A percentile compares a stretch with the other conserved stretches of the same genome.
These are phyloP conservation scores for Nemania diffusa DNA, from an alignment of 2,329 filamentous ascomycete genomes.

Conservation along the genomic window DNA sequence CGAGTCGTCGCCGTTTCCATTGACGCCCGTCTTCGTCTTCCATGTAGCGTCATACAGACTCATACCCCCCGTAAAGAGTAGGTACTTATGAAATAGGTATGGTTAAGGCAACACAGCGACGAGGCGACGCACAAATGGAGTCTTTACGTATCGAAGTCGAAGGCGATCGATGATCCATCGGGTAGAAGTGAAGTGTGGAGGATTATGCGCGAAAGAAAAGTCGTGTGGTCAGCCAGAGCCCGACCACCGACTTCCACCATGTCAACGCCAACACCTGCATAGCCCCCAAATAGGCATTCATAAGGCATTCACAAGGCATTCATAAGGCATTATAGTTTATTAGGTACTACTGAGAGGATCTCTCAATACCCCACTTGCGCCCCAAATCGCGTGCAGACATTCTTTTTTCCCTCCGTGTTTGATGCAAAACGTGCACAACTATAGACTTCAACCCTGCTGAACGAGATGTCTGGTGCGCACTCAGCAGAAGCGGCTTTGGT, in stretches of 20 bases:
- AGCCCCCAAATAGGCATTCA: not conserved
- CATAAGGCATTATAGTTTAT: no score
- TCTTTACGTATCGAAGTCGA: not conserved
- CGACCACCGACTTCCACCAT: not conserved
- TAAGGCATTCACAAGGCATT: no score
- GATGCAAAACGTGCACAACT: not conserved
- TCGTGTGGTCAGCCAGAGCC: not conserved
- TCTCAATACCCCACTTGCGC: not conserved
- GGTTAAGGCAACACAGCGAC: not conserved
- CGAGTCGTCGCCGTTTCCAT: conserved; percentile 17
- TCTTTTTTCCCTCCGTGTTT: not conserved
- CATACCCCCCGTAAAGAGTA: not conserved
- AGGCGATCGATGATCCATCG: not conserved
- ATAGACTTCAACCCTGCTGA: not conserved
- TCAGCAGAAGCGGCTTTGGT: conserved; percentile 4
- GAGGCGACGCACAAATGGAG: not conserved
- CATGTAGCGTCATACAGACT: conserved; percentile 8
- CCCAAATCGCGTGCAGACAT: not conserved
- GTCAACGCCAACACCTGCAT: not conserved
- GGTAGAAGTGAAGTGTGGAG: not conserved
- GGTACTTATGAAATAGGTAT: not conserved
- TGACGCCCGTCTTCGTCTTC: conserved; percentile 11
- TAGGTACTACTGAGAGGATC: not conserved
- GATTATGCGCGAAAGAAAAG: not conserved
- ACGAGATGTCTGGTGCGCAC: not conserved